A percentile compares a stretch with the other conserved stretches of the same genome.
phyloP scores from a whole-genome alignment of 108 stramenopile genomes.

The Skeletonema costatum region DNA sequence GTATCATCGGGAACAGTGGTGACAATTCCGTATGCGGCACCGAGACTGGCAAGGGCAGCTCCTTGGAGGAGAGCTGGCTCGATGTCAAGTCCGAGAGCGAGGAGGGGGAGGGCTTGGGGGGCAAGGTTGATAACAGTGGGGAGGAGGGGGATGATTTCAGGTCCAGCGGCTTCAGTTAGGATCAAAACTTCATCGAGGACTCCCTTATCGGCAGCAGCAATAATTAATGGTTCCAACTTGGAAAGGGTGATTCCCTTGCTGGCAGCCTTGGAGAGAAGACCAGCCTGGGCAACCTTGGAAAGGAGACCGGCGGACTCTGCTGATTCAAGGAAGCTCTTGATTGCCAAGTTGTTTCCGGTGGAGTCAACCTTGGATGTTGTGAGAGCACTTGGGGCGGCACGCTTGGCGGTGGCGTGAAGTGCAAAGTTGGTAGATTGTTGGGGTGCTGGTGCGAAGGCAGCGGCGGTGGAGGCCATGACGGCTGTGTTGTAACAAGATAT shows the following conservation, averaged over 20 bases:
- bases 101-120: conserved; percentile 77
- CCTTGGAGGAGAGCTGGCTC: conserved; percentile 54
- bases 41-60: conserved; percentile 62
- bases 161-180: conserved; percentile 85
- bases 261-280: conserved; percentile 86
- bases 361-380: conserved; percentile 65
- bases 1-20: conserved; percentile 82
- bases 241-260: conserved; percentile 77
- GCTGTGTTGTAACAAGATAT: conserved; percentile 36
- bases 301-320: conserved; percentile 73
- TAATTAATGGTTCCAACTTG: conserved; percentile 85
- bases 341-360: conserved; percentile 85
- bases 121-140: conserved; percentile 81
- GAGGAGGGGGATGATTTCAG: conserved; percentile 81
- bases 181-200: conserved; percentile 70
- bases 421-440: conserved; percentile 41
- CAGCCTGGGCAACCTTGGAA: conserved; percentile 74
- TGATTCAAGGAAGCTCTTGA: conserved; percentile 67
- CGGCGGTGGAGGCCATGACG: conserved; percentile 58
- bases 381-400: conserved; percentile 38
- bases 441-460: conserved; percentile 69
- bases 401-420: conserved; percentile 43
- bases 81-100: conserved; percentile 66
- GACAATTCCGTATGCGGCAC: conserved; percentile 67
- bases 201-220: conserved; percentile 65